These are phyloP conservation scores for Sungouiella blattae DNA, from an alignment of 805 yeast genomes.

Conservation along the genomic window DNA sequence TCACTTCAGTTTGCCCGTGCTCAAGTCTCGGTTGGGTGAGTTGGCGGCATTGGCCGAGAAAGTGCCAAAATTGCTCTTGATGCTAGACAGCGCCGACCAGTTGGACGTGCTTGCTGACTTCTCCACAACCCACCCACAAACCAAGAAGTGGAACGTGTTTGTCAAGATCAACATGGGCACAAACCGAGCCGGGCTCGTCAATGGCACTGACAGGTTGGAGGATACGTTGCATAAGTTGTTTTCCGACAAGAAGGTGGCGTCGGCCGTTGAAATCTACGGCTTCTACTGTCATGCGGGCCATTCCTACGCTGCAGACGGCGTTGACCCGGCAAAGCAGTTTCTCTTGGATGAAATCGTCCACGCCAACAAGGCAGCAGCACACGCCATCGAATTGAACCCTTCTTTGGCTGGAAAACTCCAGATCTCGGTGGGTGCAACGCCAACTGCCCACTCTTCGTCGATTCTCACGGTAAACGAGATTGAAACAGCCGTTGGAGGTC, in stretches of 20 bases:
- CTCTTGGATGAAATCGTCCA: constrained; percentile 56
- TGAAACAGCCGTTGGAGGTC: too few relatives aligned
- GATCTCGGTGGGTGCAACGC: too few relatives aligned
- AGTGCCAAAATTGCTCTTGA: constrained; percentile 48
- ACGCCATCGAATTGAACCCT: too few relatives aligned
- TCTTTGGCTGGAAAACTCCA: too few relatives aligned
- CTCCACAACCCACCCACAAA: constrained; percentile 19
- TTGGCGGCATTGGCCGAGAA: constrained; percentile 40
- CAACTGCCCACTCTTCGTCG: too few relatives aligned
- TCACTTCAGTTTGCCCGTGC: constrained; percentile 41
- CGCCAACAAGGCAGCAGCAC: constrained; percentile 55
- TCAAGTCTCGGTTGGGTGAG: constrained; percentile 47
- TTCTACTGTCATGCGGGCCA: constrained; percentile 81
- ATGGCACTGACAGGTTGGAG: constrained; percentile 32
- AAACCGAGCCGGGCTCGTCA: constrained; percentile 57
- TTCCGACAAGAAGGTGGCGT: constrained; percentile 30
- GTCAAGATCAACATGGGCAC: constrained; percentile 72
- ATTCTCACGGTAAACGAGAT: too few relatives aligned
- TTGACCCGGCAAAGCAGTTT: constrained; percentile 43
- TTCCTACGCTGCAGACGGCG: constrained; percentile 51
- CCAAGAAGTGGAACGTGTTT: constrained; percentile 57
- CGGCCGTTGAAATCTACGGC: too few relatives aligned
- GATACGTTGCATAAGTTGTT: constrained; percentile 30
- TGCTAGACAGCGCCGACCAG: constrained; percentile 62
- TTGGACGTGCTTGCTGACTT: constrained; percentile 44